These are phyloP conservation scores for Gossypium sturtianum DNA, from an alignment of 345 rosid species.

Conservation along the genomic window DNA sequence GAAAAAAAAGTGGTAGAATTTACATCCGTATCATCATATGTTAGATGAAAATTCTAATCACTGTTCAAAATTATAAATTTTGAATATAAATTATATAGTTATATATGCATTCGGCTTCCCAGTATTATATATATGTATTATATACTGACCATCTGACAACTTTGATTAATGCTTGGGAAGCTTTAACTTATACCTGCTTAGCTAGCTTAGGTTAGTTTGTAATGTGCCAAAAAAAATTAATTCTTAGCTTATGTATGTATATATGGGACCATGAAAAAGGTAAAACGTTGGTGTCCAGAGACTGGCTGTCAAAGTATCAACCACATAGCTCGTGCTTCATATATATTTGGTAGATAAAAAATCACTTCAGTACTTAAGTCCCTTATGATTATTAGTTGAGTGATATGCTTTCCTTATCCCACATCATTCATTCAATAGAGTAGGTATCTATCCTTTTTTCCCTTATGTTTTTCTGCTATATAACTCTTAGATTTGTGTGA, in stretches of 20 bases:
- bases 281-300: background rate
- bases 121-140: too few species aligned
- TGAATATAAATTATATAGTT: too few species aligned
- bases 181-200: background rate
- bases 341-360: background rate
- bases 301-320: background rate
- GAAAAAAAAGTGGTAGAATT: too few species aligned
- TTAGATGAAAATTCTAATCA: too few species aligned
- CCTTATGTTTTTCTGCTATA: background rate
- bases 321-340: background rate
- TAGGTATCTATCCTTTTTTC: background rate
- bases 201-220: background rate
- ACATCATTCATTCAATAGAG: background rate
- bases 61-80: too few species aligned
- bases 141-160: too few species aligned
- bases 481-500: background rate
- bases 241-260: background rate
- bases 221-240: too few species aligned
- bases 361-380: background rate
- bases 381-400: constrained; percentile 1
- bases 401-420: background rate
- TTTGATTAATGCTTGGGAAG: too few species aligned
- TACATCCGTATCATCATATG: too few species aligned
- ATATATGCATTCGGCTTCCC: too few species aligned
- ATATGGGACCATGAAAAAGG: background rate